Base-by-base conservation (phyloP, 345 rosid genomes). In the Boechera retrofracta region DNA sequence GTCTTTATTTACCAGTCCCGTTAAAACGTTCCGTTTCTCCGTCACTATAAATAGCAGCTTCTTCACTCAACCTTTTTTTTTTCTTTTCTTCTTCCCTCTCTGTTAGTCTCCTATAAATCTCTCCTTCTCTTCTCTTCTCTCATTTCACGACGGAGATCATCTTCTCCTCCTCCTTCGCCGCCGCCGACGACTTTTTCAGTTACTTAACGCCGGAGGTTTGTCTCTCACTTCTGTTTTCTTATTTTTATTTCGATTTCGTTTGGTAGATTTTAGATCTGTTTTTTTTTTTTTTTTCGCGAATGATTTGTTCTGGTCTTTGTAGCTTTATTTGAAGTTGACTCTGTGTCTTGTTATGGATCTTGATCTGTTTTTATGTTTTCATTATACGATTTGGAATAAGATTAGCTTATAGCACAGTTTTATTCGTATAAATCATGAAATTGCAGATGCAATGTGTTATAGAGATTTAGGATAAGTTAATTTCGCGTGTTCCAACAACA, bases 1-100 rank as follows among this genome's bases (percentile, higher is more conserved):
- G 5, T 57, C 33, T 63, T 18, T 11, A 28, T 72, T 44, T 53
- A 54, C 78, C 82, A 45, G 75, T 24, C 57, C 61, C 39, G 15
- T 31, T 64, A 68, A 29, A 21, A 15, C 24, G 28, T 45, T 66
- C 63, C 33, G 35, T 10, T 31, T 29, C n/a, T 21, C 66, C 57
- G 68, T 47, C 13, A 26, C 78, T 90, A 90, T 92, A 90, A 87
- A 84, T 85, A 73, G 6, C 78, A 60, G 62, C 79, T 74, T 75
- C 66, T 12, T n/a, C 29, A 0, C 0, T 0, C 5, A 1, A 0
- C 29, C 24, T 21, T 26, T 32, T 48, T 45, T 29, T 52, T 29
- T n/a, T 36, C 41, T 58, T 75, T 75, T 56, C 3, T 60, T 47
- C 69, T 75, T 75, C 64, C 58, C 28, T 63, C 59, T 76, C 70